Percentiles rank a stretch among this genome's conserved stretches.
These are phyloP conservation scores for Termitomyces eurrhizus DNA, from an alignment of 768 basidiomycete genomes.

Conservation along the genomic window DNA sequence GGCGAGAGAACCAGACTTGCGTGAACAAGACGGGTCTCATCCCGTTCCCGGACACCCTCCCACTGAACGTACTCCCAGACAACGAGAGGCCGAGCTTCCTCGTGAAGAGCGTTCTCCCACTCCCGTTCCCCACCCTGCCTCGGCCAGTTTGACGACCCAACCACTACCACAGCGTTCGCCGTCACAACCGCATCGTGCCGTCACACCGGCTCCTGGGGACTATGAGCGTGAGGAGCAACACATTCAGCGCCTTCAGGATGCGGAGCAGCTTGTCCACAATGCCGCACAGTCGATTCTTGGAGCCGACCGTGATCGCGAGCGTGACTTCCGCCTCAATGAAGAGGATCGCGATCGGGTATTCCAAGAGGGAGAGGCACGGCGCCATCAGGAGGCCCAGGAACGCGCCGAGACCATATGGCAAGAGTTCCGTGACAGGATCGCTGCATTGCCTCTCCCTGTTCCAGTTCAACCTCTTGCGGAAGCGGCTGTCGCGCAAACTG, in stretches of 20 bases:
- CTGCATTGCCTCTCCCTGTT: conserved; percentile 26
- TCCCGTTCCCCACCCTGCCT: not conserved
- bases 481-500: conserved; percentile 12
- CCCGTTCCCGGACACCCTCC: conserved; percentile 7
- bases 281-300: conserved; percentile 47
- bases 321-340: conserved; percentile 61
- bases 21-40: conserved; percentile 9
- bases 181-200: conserved; percentile 25
- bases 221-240: conserved; percentile 49
- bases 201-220: conserved; percentile 33
- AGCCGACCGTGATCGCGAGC: conserved; percentile 62
- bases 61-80: not conserved
- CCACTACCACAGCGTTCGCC: not conserved
- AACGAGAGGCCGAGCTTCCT: conserved; percentile 1
- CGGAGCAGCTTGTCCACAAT: conserved; percentile 40
- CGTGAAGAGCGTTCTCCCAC: not conserved
- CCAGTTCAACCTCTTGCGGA: conserved; percentile 14
- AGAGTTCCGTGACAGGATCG: conserved; percentile 35
- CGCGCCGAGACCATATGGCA: conserved; percentile 44
- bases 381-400: conserved; percentile 53
- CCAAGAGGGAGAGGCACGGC: conserved; percentile 51
- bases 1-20: not conserved
- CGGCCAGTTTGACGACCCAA: conserved; percentile 5
- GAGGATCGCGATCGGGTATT: conserved; percentile 62
- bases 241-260: conserved; percentile 52